These are phyloP conservation scores for Melanogaster broomeanus DNA, from an alignment of 768 basidiomycete species.

Conservation along the genomic window DNA sequence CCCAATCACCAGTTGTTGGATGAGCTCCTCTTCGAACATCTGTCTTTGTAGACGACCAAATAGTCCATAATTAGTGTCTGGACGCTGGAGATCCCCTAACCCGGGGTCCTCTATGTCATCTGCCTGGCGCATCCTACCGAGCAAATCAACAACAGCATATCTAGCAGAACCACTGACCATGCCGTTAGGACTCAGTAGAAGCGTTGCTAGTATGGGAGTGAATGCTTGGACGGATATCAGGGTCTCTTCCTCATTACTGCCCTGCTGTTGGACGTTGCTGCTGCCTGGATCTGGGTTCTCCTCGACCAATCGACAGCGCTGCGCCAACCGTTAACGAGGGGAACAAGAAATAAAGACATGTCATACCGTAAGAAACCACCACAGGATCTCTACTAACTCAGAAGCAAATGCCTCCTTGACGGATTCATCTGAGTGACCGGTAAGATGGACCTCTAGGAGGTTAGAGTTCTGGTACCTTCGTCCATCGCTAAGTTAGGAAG, in stretches of 20 bases:
- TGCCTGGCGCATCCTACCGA: slow-evolving; percentile 66
- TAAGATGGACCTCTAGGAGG: slow-evolving; percentile 6
- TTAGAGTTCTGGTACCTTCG: slow-evolving; percentile 53
- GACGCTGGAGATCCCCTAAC: slow-evolving; percentile 35
- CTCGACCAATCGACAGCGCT: slow-evolving; percentile 71
- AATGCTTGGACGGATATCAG: slow-evolving; percentile 82
- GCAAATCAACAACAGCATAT: slow-evolving; percentile 74
- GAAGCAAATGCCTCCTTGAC: slow-evolving; percentile 88
- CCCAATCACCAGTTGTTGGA: slow-evolving; percentile 87
- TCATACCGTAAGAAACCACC: slow-evolving; percentile 85
- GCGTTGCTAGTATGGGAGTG: slow-evolving; percentile 86
- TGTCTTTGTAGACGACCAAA: slow-evolving; percentile 58
- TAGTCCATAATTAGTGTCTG: slow-evolving; percentile 38
- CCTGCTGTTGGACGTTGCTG: slow-evolving; percentile 11
- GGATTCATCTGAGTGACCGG: slow-evolving; percentile 60
- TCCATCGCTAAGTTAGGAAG: slow-evolving; percentile 83
- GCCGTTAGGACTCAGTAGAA: slow-evolving; percentile 80
- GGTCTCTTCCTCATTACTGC: slow-evolving; percentile 28
- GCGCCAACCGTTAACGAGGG: slow-evolving; percentile 8
- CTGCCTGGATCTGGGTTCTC: slow-evolving; percentile 32
- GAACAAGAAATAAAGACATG: slow-evolving; percentile 1
- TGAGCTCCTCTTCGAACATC: slow-evolving; percentile 77
- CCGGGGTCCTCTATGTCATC: slow-evolving; percentile 44
- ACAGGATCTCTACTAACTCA: slow-evolving; percentile 79
- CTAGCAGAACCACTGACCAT: slow-evolving; percentile 74